phyloP scores from a whole-genome alignment of 345 rosid species.

The Lagerstroemia speciosa region DNA sequence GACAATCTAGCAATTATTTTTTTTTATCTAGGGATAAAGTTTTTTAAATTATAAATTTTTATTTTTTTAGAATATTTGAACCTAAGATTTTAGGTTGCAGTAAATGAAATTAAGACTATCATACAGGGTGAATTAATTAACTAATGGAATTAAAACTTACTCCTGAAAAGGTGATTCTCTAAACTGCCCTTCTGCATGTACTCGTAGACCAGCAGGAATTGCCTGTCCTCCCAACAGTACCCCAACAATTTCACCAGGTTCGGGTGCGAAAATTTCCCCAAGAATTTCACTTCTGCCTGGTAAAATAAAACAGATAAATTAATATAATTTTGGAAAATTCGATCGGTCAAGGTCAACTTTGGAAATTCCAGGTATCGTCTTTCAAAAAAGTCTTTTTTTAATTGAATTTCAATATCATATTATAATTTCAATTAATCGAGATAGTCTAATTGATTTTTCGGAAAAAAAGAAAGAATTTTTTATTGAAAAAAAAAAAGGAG shows the following conservation, averaged over 20 bases:
- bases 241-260: slow-evolving; percentile 78
- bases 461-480: neutral
- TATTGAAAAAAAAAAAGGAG: neutral
- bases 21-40: too few species aligned
- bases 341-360: too few species aligned
- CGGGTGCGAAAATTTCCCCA: slow-evolving; percentile 78
- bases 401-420: neutral
- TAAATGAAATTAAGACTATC: too few species aligned
- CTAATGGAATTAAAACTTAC: slow-evolving; percentile 19
- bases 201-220: slow-evolving; percentile 69
- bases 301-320: neutral
- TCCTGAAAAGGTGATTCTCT: slow-evolving; percentile 64
- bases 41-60: too few species aligned
- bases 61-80: too few species aligned
- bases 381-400: too few species aligned
- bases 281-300: slow-evolving; percentile 70
- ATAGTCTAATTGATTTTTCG: neutral
- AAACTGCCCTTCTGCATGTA: slow-evolving; percentile 69
- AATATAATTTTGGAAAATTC: neutral
- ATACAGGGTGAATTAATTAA: slow-evolving; percentile 7
- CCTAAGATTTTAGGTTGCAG: too few species aligned
- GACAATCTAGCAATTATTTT: too few species aligned
- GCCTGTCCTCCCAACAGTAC: slow-evolving; percentile 67
- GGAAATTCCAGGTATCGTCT: too few species aligned
- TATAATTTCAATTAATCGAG: neutral